Evolutionary conservation across 192 early-diverging fungal species (phyloP).

Genomic region (Backusella mclennaniae): DNA sequence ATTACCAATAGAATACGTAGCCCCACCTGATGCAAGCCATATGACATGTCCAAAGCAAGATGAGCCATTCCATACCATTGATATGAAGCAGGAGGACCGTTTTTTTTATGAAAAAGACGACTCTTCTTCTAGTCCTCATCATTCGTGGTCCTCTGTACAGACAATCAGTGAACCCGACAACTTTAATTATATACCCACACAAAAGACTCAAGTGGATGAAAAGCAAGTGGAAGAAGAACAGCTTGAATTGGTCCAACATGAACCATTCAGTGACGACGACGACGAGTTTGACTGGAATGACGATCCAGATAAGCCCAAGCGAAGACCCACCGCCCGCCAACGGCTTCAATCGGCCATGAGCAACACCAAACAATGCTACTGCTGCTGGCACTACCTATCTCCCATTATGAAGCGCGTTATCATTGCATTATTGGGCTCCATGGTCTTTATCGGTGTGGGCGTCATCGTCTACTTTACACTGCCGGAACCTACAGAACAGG

Average conservation of each 20-base stretch:
- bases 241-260: background rate
- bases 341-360: conserved; percentile 18
- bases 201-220: background rate
- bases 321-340: conserved; percentile 19
- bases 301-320: conserved; percentile 33
- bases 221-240: background rate
- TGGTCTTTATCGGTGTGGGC: conserved; percentile 28
- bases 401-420: conserved; percentile 32
- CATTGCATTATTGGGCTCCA: conserved; percentile 27
- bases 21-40: conserved; percentile 9
- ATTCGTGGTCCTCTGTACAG: conserved; percentile 1
- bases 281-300: conserved; percentile 40
- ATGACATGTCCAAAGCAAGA: background rate
- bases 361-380: conserved; percentile 12
- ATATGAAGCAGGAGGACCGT: conserved; percentile 1
- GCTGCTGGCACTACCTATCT: conserved; percentile 39
- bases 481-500: conserved; percentile 16
- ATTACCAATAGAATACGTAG: background rate
- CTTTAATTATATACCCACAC: background rate
- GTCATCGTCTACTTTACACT: conserved; percentile 22
- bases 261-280: conserved; percentile 13
- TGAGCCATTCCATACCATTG: background rate
- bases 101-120: conserved; percentile 9
- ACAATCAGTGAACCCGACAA: background rate
- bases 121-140: background rate